Percentiles rank a stretch among this genome's conserved stretches.
Evolutionary conservation across 805 yeast genomes (phyloP).

Genomic region (Yamadazyma akitaensis): DNA sequence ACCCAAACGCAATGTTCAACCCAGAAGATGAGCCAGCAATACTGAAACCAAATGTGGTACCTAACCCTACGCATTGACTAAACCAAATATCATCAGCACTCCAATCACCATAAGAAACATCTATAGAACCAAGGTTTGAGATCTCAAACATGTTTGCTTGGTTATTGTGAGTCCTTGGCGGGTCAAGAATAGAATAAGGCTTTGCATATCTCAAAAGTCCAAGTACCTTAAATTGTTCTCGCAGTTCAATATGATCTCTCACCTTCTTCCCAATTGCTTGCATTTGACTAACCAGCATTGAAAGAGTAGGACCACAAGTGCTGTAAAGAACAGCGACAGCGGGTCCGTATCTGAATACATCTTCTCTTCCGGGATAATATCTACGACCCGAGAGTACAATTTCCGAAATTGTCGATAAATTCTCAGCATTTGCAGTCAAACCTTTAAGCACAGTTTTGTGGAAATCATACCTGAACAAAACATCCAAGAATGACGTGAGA

Average conservation of each 20-base stretch:
- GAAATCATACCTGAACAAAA: constrained; percentile 9
- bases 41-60: constrained; percentile 3
- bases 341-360: constrained; percentile 1
- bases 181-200: constrained; percentile 2
- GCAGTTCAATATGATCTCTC: background rate
- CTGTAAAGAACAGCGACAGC: background rate
- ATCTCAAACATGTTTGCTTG: constrained; percentile 9
- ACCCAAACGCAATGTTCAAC: constrained; percentile 6
- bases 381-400: constrained; percentile 11
- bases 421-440: background rate
- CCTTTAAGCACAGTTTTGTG: constrained; percentile 5
- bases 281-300: background rate
- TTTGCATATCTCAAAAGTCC: constrained; percentile 1
- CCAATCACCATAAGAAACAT: constrained; percentile 6
- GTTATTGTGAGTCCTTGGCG: background rate
- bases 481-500: constrained; percentile 10
- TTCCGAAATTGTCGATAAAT: background rate
- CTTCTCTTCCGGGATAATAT: constrained; percentile 3
- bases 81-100: constrained; percentile 10
- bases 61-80: constrained; percentile 5
- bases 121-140: constrained; percentile 10
- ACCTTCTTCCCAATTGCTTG: background rate
- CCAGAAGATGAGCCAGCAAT: constrained; percentile 2
- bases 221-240: background rate
- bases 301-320: background rate